Conservation (phyloP, 768 basidiomycete species). For the Collybia sp. region DNA sequence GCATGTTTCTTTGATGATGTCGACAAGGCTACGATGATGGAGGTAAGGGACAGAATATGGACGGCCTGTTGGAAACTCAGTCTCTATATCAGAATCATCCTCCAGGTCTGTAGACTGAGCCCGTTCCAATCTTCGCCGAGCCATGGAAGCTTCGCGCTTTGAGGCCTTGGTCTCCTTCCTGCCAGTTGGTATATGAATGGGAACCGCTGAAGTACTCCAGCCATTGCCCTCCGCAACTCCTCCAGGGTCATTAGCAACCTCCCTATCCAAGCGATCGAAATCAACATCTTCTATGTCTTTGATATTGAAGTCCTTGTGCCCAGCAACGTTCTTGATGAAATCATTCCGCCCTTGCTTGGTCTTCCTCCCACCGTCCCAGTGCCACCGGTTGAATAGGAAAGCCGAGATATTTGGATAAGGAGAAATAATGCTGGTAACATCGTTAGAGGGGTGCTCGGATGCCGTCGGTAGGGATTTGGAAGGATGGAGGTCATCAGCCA, state of each 20-base stretch:
- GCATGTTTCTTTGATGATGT: conserved; percentile 10
- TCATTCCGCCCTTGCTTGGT: conserved; percentile 8
- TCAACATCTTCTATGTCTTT: conserved; percentile 14
- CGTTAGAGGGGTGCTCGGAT: neutral
- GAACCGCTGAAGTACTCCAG: conserved; percentile 14
- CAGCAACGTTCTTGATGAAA: conserved; percentile 9
- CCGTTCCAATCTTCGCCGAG: too few relatives aligned
- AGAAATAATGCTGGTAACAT: conserved; percentile 12
- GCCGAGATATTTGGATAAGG: conserved; percentile 17
- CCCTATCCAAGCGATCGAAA: conserved; percentile 16
- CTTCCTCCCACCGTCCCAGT: conserved; percentile 13
- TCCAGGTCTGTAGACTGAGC: too few relatives aligned
- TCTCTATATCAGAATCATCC: too few relatives aligned
- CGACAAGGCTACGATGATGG: conserved; percentile 15
- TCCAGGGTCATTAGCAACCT: conserved; percentile 10
- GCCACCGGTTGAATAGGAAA: conserved; percentile 16
- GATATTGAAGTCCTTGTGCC: conserved; percentile 7
- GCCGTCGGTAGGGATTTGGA: neutral
- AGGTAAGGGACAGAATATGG: conserved; percentile 12
- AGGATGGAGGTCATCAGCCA: conserved; percentile 3
- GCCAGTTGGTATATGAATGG: conserved; percentile 16
- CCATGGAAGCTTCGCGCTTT: conserved; percentile 3
- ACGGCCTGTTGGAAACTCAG: neutral
- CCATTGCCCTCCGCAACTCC: conserved; percentile 13
- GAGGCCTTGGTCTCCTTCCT: conserved; percentile 13